Conservation (phyloP, 2,329 filamentous ascomycete species). For the Fusarium sp. region DNA sequence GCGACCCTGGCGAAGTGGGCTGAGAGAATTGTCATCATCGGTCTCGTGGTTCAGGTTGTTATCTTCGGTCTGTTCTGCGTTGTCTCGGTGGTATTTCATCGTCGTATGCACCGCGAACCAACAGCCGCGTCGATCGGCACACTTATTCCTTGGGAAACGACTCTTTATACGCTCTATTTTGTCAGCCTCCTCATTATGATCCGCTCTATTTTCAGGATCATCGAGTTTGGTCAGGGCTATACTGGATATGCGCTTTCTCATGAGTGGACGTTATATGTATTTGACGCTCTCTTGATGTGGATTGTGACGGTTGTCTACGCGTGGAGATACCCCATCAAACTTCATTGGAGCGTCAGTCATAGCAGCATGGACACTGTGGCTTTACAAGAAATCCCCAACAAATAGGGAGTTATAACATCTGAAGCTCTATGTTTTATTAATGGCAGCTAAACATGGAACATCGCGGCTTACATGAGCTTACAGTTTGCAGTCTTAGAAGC, state of each 20-base stretch:
- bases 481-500: no score
- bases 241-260: slow-evolving; percentile 45
- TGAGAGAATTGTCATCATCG: slow-evolving; percentile 56
- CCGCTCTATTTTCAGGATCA: slow-evolving; percentile 53
- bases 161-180: slow-evolving; percentile 30
- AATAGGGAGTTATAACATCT: no score
- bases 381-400: neutral
- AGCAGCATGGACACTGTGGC: no score
- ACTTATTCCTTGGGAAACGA: slow-evolving; percentile 44
- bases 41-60: slow-evolving; percentile 63
- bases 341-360: neutral
- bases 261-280: slow-evolving; percentile 49
- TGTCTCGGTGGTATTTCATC: slow-evolving; percentile 58
- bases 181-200: slow-evolving; percentile 50
- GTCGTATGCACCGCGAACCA: slow-evolving; percentile 20
- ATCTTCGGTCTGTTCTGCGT: slow-evolving; percentile 64
- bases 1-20: slow-evolving; percentile 50
- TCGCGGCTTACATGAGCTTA: no score
- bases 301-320: neutral
- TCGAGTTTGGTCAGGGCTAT: slow-evolving; percentile 53
- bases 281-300: slow-evolving; percentile 50
- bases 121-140: neutral
- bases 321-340: neutral
- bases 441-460: no score
- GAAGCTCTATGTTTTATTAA: no score